Base-by-base conservation (phyloP, 306 rosid species). In the Calophaca sinica region DNA sequence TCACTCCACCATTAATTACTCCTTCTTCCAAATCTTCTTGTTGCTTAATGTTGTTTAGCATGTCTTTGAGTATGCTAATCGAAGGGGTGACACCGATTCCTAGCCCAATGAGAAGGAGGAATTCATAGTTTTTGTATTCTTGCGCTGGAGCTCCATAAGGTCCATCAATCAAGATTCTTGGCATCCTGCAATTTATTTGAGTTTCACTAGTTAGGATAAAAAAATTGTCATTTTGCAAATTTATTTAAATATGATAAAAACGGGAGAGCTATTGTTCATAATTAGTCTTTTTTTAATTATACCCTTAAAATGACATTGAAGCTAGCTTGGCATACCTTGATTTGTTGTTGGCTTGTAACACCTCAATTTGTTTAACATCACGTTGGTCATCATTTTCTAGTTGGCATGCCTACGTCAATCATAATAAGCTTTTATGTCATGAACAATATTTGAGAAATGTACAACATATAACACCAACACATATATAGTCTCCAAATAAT, bases 71-170 rank as follows among this genome's bases (percentile, higher is more conserved):
- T 4, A 93, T 90, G 88, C 98, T 93, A 1, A 90, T 90, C 60
- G 89, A 57, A 2, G 98, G 96, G 39, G 98, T 93, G 14, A 91
- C 98, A 0, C 98, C 96, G 6, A 90, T 90, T 62, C 98, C 98
- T 14, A 93, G 86, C 2, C 98, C 98, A 2, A 88, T 91, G 0
- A 93, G 93, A 55, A 93, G 92, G 28, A 93, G 76, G 5, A 93
- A 89, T 26, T 90, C 96, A n/a, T 93, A 93, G 5, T 84, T 62
- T 28, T 90, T 88, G 85, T 90, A 93, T 78, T 90, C 96, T 63
- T 93, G 98, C 13, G 94, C 94, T 12, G 96, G 96, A 3, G 98
- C 98, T 78, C 98, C 98, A 1, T 93, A 90, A 0, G 98, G 94
- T 38, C 98, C 98, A 45, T 93, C 98, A 4, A 93, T 79, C 49